Conservation (phyloP, 2,329 filamentous ascomycete genomes). For the Periconia sp. region DNA sequence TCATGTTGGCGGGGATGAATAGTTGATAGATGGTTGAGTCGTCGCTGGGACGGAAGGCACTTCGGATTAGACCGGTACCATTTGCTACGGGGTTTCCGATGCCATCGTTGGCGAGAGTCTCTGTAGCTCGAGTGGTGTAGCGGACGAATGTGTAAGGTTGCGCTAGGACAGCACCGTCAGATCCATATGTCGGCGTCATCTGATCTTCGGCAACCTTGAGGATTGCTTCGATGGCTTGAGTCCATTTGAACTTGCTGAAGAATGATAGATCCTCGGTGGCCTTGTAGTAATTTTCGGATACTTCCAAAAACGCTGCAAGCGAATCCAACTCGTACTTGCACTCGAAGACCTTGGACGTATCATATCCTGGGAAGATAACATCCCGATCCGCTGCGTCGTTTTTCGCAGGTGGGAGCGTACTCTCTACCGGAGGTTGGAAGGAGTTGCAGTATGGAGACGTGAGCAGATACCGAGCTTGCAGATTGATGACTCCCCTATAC, state of each 20-base stretch:
- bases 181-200: slow-evolving; percentile 52
- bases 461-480: slow-evolving; percentile 69
- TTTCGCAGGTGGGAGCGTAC: slow-evolving; percentile 41
- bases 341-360: slow-evolving; percentile 51
- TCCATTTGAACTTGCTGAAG: slow-evolving; percentile 53
- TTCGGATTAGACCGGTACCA: slow-evolving; percentile 52
- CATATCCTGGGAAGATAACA: slow-evolving; percentile 47
- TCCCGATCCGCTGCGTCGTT: slow-evolving; percentile 47
- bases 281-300: slow-evolving; percentile 53
- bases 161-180: slow-evolving; percentile 46
- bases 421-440: slow-evolving; percentile 55
- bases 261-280: slow-evolving; percentile 51
- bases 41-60: slow-evolving; percentile 54
- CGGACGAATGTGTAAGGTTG: slow-evolving; percentile 52
- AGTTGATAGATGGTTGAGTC: slow-evolving; percentile 54
- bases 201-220: slow-evolving; percentile 50
- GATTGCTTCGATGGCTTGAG: slow-evolving; percentile 48
- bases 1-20: slow-evolving; percentile 63
- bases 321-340: slow-evolving; percentile 59
- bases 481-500: slow-evolving; percentile 71
- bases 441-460: slow-evolving; percentile 59
- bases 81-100: slow-evolving; percentile 54
- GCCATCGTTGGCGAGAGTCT: slow-evolving; percentile 56
- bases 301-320: slow-evolving; percentile 53
- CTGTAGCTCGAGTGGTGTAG: slow-evolving; percentile 48